These are phyloP conservation scores for Limnomonas spitsbergensis DNA, from an alignment of 139 green algal genomes.

Conservation along the genomic window DNA sequence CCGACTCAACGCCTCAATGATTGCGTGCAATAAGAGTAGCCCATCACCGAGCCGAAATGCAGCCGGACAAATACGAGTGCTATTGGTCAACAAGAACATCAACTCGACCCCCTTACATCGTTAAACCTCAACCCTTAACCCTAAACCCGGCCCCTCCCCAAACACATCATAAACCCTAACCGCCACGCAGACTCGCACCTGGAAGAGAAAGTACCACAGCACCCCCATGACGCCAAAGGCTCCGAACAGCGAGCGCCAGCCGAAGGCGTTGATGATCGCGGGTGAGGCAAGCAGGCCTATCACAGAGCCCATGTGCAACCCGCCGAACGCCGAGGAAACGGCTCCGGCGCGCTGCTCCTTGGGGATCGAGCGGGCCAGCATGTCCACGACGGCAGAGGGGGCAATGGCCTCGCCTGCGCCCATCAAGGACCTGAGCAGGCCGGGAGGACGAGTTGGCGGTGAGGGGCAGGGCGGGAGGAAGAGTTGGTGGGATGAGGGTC, in stretches of 20 bases:
- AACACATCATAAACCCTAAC: no score
- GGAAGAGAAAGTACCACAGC: slow-evolving; percentile 7
- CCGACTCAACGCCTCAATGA: no score
- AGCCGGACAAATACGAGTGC: no score
- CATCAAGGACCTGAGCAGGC: slow-evolving; percentile 71
- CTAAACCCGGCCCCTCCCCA: no score
- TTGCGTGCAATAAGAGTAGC: no score
- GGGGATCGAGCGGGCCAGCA: slow-evolving; percentile 78
- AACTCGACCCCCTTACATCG: no score
- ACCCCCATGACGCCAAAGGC: slow-evolving; percentile 62
- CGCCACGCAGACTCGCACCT: no score
- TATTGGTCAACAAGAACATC: no score
- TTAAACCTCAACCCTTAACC: no score
- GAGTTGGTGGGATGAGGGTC: neutral
- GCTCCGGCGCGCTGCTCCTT: slow-evolving; percentile 71
- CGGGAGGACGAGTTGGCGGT: neutral
- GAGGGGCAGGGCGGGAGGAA: neutral
- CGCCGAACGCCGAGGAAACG: slow-evolving; percentile 84
- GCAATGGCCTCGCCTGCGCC: slow-evolving; percentile 91
- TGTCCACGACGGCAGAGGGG: slow-evolving; percentile 83
- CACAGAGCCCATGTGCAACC: slow-evolving; percentile 89
- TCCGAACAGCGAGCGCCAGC: slow-evolving; percentile 85
- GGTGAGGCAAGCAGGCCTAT: slow-evolving; percentile 76
- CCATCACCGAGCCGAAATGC: no score
- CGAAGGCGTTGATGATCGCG: slow-evolving; percentile 65